These are phyloP conservation scores for Xylaria arbuscula DNA, from an alignment of 2,329 filamentous ascomycete genomes.

Conservation along the genomic window DNA sequence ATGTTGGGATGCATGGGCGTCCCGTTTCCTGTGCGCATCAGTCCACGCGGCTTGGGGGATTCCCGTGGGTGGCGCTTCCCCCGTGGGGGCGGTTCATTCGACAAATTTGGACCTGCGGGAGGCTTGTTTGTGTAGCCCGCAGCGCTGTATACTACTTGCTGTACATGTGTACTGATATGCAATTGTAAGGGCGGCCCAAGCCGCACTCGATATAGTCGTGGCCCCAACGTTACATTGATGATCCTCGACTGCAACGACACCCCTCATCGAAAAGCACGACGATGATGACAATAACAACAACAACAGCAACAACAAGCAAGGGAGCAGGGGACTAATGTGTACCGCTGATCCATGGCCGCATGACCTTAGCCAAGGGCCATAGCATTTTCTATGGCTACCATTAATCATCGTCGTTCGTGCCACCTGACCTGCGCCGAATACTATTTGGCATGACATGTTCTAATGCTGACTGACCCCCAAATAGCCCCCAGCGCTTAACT, in stretches of 20 bases:
- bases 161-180: not conserved
- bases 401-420: constrained; percentile 17
- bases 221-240: constrained; percentile 28
- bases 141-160: constrained; percentile 1
- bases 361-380: constrained; percentile 14
- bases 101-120: constrained; percentile 33
- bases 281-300: not conserved
- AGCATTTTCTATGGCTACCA: constrained; percentile 3
- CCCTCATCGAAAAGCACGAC: constrained; percentile 19
- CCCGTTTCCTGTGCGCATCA: constrained; percentile 22
- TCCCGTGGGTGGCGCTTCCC: constrained; percentile 28
- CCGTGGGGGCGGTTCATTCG: constrained; percentile 36
- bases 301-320: too few relatives aligned
- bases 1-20: constrained; percentile 20
- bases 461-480: constrained; percentile 15
- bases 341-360: constrained; percentile 26
- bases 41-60: constrained; percentile 32
- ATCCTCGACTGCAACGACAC: constrained; percentile 25
- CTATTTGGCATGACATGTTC: constrained; percentile 13
- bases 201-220: constrained; percentile 30
- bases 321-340: not conserved
- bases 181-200: constrained; percentile 17
- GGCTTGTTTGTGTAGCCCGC: constrained; percentile 23
- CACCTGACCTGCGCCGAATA: constrained; percentile 19
- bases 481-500: constrained; percentile 24